phyloP scores from a whole-genome alignment of 116 monocot genomes.

The Posidonia oceanica region DNA sequence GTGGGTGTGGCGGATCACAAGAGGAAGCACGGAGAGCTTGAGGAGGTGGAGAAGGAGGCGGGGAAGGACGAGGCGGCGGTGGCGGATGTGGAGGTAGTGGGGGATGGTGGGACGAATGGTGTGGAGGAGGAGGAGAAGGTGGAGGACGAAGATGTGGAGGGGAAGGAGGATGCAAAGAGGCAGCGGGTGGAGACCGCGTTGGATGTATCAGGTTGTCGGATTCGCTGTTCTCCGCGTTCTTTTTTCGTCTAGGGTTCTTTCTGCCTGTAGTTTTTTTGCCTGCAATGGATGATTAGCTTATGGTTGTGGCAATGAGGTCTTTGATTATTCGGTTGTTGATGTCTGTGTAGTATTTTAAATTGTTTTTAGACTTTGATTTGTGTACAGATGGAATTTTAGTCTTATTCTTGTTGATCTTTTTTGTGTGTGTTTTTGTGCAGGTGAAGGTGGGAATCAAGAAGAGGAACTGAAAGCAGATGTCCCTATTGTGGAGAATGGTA shows the following conservation, averaged over 20 bases:
- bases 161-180: too few species aligned
- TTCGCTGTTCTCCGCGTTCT: too few species aligned
- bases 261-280: too few species aligned
- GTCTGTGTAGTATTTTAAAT: too few species aligned
- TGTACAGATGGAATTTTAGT: neutral
- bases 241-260: too few species aligned
- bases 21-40: conserved; percentile 4
- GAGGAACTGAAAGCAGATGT: neutral
- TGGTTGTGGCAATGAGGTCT: neutral
- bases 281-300: neutral
- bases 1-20: neutral
- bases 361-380: neutral
- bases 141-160: too few species aligned
- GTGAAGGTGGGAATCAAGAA: neutral
- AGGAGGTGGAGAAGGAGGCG: neutral
- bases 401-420: neutral
- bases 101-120: neutral
- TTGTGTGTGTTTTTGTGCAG: neutral
- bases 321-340: neutral
- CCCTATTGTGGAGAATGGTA: conserved; percentile 4
- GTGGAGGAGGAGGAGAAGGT: neutral
- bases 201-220: too few species aligned
- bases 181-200: too few species aligned
- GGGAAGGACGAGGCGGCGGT: neutral
- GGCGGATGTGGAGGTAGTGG: neutral